A percentile compares a stretch with the other conserved stretches of the same genome.
These are phyloP conservation scores for Aspergillus phoenicis DNA, from an alignment of 2,329 filamentous ascomycete genomes.

Conservation along the genomic window DNA sequence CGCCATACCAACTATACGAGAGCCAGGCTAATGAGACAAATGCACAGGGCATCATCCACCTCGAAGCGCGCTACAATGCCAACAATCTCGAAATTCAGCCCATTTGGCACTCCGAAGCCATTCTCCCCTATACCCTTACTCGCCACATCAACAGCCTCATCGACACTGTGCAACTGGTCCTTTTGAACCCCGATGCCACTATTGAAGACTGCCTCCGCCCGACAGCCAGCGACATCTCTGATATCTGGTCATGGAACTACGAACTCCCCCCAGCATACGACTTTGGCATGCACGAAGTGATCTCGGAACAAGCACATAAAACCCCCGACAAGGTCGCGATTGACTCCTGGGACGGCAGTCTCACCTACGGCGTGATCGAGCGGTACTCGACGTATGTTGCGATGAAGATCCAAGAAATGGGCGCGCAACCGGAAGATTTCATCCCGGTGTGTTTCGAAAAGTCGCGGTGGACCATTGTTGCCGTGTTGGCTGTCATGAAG, in stretches of 20 bases:
- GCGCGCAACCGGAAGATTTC: conserved; percentile 30
- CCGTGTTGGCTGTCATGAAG: conserved; percentile 38
- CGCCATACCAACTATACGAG: neutral
- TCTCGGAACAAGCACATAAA: conserved; percentile 35
- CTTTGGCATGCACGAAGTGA: conserved; percentile 53
- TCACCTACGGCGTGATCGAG: conserved; percentile 36
- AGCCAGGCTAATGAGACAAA: neutral
- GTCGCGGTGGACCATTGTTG: conserved; percentile 37
- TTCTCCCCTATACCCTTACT: neutral
- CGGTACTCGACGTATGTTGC: conserved; percentile 39
- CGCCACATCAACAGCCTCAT: neutral
- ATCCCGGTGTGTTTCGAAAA: conserved; percentile 39
- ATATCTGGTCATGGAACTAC: conserved; percentile 55
- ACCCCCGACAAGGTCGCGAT: conserved; percentile 32
- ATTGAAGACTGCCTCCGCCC: conserved; percentile 39
- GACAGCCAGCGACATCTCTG: conserved; percentile 42
- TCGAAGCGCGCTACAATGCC: neutral
- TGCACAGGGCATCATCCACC: neutral
- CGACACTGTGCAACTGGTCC: neutral
- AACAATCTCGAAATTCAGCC: neutral
- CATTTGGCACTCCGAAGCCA: neutral
- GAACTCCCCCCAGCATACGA: conserved; percentile 46
- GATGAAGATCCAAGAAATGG: conserved; percentile 28
- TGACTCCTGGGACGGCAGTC: conserved; percentile 35
- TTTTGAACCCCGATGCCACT: conserved; percentile 26